These are phyloP conservation scores for Nakazawaea wickerhamii DNA, from an alignment of 805 yeast genomes.

Conservation along the genomic window DNA sequence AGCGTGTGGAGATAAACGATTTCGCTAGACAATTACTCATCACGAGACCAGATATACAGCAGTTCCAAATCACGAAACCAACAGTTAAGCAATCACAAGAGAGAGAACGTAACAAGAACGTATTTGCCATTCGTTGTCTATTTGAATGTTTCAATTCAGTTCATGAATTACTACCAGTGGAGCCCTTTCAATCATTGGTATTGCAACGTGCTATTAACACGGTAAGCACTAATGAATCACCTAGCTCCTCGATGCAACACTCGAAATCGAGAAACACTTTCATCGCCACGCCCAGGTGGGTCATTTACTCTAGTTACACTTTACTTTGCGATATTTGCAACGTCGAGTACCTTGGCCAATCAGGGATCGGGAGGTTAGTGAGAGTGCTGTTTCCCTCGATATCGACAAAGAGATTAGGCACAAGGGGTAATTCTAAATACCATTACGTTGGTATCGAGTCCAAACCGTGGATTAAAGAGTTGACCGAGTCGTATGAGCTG, in stretches of 20 bases:
- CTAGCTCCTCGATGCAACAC: constrained; percentile 12
- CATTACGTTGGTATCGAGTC: constrained; percentile 68
- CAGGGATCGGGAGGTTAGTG: constrained; percentile 70
- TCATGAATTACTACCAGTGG: constrained; percentile 3
- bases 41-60: constrained; percentile 4
- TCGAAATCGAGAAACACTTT: not conserved
- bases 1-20: not conserved
- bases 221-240: constrained; percentile 13
- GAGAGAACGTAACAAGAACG: constrained; percentile 18
- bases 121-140: constrained; percentile 22
- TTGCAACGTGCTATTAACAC: not conserved
- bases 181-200: not conserved
- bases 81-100: constrained; percentile 12
- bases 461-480: constrained; percentile 8
- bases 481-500: not conserved
- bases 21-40: constrained; percentile 5
- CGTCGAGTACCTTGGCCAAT: constrained; percentile 57
- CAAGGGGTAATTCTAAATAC: constrained; percentile 74
- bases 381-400: constrained; percentile 57
- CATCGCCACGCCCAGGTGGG: constrained; percentile 16
- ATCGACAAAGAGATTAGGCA: constrained; percentile 70
- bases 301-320: constrained; percentile 20
- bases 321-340: constrained; percentile 19
- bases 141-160: constrained; percentile 18
- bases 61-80: not conserved